Conservation (phyloP, 805 yeast genomes). For the Geotrichum ghanense region DNA sequence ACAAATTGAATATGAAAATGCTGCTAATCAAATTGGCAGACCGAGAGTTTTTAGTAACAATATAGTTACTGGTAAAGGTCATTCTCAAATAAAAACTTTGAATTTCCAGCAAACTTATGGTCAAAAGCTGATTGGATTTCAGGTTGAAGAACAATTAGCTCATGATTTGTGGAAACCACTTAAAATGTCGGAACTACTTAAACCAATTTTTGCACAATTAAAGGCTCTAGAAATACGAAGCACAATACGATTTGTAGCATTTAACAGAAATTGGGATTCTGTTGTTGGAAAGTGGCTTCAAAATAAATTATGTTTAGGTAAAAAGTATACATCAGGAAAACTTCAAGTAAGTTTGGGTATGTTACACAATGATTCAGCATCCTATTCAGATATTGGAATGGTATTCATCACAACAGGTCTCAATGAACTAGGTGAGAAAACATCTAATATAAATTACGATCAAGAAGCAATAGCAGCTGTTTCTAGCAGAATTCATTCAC, state of each 20-base stretch:
- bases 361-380: not conserved
- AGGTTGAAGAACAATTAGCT: constrained; percentile 26
- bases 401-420: not conserved
- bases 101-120: constrained; percentile 6
- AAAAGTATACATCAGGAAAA: not conserved
- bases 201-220: constrained; percentile 24
- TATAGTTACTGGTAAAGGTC: constrained; percentile 16
- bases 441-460: not conserved
- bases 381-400: not conserved
- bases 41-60: constrained; percentile 16
- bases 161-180: constrained; percentile 39
- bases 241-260: constrained; percentile 29
- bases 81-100: constrained; percentile 7
- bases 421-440: not conserved
- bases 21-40: constrained; percentile 27
- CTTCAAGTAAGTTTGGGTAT: not conserved
- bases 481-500: not conserved
- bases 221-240: constrained; percentile 22
- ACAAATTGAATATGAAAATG: constrained; percentile 29
- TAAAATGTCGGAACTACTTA: constrained; percentile 21
- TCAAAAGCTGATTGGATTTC: constrained; percentile 12
- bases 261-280: constrained; percentile 38
- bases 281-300: constrained; percentile 39
- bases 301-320: constrained; percentile 30
- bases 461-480: not conserved